Percentiles rank a stretch among this genome's conserved stretches.
Conservation (phyloP, 805 yeast species). For the Kluyveromyces aestuarii region DNA sequence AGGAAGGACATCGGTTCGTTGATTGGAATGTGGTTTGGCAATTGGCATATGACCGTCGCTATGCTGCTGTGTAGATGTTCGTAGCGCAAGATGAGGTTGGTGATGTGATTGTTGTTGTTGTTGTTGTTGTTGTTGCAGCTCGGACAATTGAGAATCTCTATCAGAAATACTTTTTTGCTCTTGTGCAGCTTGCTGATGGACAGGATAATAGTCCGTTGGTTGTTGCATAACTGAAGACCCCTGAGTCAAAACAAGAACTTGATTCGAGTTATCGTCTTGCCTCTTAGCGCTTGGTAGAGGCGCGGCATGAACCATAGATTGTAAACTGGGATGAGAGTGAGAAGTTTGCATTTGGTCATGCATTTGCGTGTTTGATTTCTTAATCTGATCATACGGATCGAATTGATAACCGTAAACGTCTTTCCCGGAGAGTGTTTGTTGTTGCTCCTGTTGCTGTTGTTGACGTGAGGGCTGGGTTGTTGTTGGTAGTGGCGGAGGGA, state of each 20-base stretch:
- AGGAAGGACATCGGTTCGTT: too few species aligned
- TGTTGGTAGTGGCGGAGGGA: neutral
- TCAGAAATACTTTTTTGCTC: neutral
- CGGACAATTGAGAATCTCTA: neutral
- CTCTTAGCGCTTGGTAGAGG: neutral
- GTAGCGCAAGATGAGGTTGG: too few species aligned
- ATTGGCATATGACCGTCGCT: too few species aligned
- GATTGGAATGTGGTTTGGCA: too few species aligned
- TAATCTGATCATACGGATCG: neutral
- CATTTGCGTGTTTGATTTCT: neutral
- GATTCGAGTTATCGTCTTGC: neutral
- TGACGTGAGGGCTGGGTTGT: conserved; percentile 6
- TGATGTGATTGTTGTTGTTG: too few species aligned
- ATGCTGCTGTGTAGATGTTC: too few species aligned
- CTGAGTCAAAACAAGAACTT: neutral
- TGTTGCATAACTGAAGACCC: neutral
- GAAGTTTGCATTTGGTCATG: neutral
- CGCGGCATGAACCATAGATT: neutral
- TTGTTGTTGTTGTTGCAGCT: too few species aligned
- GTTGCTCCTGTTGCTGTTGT: conserved; percentile 5
- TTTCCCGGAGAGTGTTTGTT: neutral
- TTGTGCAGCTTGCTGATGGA: neutral
- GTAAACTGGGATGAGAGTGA: neutral
- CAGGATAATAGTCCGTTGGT: neutral
- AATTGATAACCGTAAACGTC: neutral